Conservation (phyloP, 345 rosid genomes). For the Schrenkiella parvula region DNA sequence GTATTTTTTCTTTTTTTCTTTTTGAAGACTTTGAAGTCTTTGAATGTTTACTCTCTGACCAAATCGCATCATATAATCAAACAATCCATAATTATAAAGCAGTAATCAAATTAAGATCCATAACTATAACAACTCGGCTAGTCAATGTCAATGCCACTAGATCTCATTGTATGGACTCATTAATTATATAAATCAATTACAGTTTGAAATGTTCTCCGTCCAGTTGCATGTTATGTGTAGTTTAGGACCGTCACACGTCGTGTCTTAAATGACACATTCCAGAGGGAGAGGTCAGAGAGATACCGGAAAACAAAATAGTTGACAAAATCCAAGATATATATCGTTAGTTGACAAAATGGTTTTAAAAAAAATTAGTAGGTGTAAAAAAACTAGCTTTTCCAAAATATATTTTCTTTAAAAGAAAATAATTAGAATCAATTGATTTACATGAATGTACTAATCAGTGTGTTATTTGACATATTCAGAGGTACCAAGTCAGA, state of each 20-base stretch:
- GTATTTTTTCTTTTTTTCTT: not conserved
- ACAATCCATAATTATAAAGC: slow-evolving; percentile 1
- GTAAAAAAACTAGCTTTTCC: no score
- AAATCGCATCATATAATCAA: slow-evolving; percentile 2
- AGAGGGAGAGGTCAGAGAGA: not conserved
- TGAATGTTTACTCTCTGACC: not conserved
- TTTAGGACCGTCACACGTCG: not conserved
- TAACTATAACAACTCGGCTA: not conserved
- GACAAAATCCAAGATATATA: not conserved
- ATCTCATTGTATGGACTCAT: not conserved
- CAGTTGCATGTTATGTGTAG: not conserved
- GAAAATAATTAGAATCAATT: no score
- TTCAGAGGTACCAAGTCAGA: slow-evolving; percentile 6
- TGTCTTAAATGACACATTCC: not conserved
- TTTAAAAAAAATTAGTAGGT: no score
- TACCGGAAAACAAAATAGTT: not conserved
- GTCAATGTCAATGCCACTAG: slow-evolving; percentile 2
- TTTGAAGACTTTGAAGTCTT: not conserved
- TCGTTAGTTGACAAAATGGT: no score
- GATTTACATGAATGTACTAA: not conserved
- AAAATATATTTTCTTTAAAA: no score
- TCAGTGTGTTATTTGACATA: slow-evolving; percentile 2
- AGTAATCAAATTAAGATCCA: not conserved
- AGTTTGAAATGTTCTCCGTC: slow-evolving; percentile 8
- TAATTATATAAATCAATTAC: not conserved